Conservation (phyloP, 2,329 filamentous ascomycete genomes). For the Piedraia hortae region DNA sequence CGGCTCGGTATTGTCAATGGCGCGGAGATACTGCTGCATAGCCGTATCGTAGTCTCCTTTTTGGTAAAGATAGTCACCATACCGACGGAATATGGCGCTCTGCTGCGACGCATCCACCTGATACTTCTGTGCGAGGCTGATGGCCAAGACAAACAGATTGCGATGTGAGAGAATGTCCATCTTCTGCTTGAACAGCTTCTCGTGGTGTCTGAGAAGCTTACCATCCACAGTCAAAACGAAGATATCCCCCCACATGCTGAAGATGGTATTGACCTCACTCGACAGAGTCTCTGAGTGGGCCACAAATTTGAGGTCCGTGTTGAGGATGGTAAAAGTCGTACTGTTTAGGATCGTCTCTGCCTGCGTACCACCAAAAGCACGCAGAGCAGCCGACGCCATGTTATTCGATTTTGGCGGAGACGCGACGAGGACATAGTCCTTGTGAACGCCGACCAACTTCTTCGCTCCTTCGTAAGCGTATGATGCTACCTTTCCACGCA, state of each 20-base stretch:
- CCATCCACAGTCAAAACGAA: conserved; percentile 80
- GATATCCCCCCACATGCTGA: conserved; percentile 72
- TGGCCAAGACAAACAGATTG: conserved; percentile 73
- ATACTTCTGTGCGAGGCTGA: conserved; percentile 74
- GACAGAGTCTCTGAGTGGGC: conserved; percentile 69
- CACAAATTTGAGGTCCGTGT: conserved; percentile 70
- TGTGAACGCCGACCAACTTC: conserved; percentile 48
- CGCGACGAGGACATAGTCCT: conserved; percentile 66
- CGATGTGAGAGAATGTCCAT: conserved; percentile 82
- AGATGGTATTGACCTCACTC: conserved; percentile 51
- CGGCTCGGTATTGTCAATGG: conserved; percentile 85
- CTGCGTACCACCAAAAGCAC: conserved; percentile 44
- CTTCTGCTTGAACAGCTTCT: conserved; percentile 72
- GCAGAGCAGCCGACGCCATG: conserved; percentile 31
- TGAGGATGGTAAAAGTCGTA: conserved; percentile 71
- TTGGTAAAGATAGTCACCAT: conserved; percentile 81
- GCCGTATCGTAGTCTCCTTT: conserved; percentile 90
- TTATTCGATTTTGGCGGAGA: conserved; percentile 41
- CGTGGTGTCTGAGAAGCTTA: conserved; percentile 72
- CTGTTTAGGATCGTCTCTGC: conserved; percentile 62
- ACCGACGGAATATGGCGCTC: conserved; percentile 75
- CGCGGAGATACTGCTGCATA: conserved; percentile 95
- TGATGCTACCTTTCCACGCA: conserved; percentile 61
- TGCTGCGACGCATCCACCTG: conserved; percentile 57
- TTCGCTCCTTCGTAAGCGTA: conserved; percentile 84